Conservation (phyloP, 1,284 basidiomycete species). For the Sporisorium graminicola region DNA sequence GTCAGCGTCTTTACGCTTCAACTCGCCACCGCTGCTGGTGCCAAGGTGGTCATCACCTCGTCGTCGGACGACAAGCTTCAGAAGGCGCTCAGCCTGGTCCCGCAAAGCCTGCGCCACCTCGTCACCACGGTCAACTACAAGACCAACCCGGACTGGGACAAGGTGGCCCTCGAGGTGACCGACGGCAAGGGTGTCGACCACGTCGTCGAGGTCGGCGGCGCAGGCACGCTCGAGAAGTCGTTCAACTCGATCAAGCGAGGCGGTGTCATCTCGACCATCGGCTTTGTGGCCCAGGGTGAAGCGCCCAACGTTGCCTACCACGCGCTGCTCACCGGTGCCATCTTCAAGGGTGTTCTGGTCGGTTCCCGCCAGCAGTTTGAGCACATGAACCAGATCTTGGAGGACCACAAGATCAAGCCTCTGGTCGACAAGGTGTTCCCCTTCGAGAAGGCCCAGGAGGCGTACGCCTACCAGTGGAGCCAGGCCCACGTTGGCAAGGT, state of each 20-base stretch:
- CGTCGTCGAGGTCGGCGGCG: constrained; percentile 76
- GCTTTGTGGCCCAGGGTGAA: constrained; percentile 70
- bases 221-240: constrained; percentile 73
- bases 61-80: constrained; percentile 76
- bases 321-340: constrained; percentile 34
- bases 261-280: constrained; percentile 74
- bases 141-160: constrained; percentile 74
- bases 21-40: constrained; percentile 75
- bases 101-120: constrained; percentile 52
- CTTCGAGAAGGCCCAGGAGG: constrained; percentile 73
- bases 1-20: constrained; percentile 75
- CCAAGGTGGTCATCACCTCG: constrained; percentile 76
- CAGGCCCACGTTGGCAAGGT: constrained; percentile 60
- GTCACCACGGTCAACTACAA: constrained; percentile 73
- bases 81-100: constrained; percentile 58
- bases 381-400: constrained; percentile 73
- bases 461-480: constrained; percentile 72
- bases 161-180: constrained; percentile 74
- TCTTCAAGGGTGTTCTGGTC: constrained; percentile 70
- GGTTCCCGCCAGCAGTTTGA: constrained; percentile 71
- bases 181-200: constrained; percentile 74
- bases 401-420: constrained; percentile 71
- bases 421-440: constrained; percentile 74
- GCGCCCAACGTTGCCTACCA: constrained; percentile 38
- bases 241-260: constrained; percentile 71